Evolutionary conservation across 805 yeast species (phyloP).

Genomic region (Grigorovia humatica): DNA sequence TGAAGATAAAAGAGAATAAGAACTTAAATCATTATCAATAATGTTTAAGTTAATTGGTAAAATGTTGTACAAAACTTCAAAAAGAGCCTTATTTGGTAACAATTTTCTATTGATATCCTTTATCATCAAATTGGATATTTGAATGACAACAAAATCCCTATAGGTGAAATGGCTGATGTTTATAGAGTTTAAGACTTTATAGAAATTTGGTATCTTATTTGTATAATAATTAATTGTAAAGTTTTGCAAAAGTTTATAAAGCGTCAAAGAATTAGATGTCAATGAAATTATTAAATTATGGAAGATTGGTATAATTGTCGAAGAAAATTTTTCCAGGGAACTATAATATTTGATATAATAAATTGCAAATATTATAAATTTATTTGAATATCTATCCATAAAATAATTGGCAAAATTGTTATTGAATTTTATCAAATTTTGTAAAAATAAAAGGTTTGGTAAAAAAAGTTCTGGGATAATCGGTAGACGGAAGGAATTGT

Average conservation of each 20-base stretch:
- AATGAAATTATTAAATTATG: slow-evolving; percentile 44
- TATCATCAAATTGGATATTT: slow-evolving; percentile 36
- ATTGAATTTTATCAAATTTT: slow-evolving; percentile 76
- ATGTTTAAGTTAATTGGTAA: slow-evolving; percentile 32
- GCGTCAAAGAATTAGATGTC: slow-evolving; percentile 31
- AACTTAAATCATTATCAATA: slow-evolving; percentile 7
- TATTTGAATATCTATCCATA: slow-evolving; percentile 39
- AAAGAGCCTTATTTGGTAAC: slow-evolving; percentile 34
- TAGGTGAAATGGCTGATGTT: slow-evolving; percentile 37
- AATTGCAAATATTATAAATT: slow-evolving; percentile 42
- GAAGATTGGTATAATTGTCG: slow-evolving; percentile 38
- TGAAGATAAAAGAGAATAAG: slow-evolving; percentile 22
- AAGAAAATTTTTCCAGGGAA: slow-evolving; percentile 9
- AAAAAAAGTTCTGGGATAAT: slow-evolving; percentile 39
- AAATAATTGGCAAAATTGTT: slow-evolving; percentile 38
- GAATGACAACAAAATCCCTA: slow-evolving; percentile 53
- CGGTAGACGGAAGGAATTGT: slow-evolving; percentile 21
- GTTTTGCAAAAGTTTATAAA: slow-evolving; percentile 35
- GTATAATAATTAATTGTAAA: slow-evolving; percentile 35
- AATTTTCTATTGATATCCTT: slow-evolving; percentile 29
- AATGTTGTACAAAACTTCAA: slow-evolving; percentile 53
- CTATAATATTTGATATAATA: slow-evolving; percentile 45
- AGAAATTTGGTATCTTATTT: slow-evolving; percentile 42
- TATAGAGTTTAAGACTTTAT: slow-evolving; percentile 31
- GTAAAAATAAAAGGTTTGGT: slow-evolving; percentile 52